These are phyloP conservation scores for Hypoxylon sp. DNA, from an alignment of 2,329 filamentous ascomycete species.

Conservation along the genomic window DNA sequence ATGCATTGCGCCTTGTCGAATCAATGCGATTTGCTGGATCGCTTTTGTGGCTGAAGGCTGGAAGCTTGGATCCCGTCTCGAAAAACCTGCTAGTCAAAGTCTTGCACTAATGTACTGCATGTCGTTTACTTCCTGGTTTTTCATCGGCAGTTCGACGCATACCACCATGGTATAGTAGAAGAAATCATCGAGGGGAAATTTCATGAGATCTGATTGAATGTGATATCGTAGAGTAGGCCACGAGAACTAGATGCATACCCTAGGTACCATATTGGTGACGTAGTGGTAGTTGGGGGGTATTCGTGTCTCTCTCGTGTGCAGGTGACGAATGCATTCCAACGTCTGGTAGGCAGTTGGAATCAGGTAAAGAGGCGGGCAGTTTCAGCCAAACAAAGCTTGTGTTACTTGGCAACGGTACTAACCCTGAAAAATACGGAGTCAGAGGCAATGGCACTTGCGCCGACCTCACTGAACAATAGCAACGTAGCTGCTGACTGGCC, in stretches of 20 bases:
- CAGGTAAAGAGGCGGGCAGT: conserved; percentile 14
- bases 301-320: conserved; percentile 18
- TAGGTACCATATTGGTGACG: conserved; percentile 36
- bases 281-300: conserved; percentile 26
- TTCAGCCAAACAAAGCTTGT: conserved; percentile 18
- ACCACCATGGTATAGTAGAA: neutral
- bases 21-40: conserved; percentile 36
- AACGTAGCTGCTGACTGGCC: conserved; percentile 37
- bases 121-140: conserved; percentile 1
- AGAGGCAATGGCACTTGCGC: neutral
- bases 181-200: neutral
- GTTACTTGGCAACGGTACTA: conserved; percentile 13
- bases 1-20: conserved; percentile 38
- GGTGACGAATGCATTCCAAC: conserved; percentile 18
- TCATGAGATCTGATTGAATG: conserved; percentile 7
- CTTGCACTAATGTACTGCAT: conserved; percentile 4
- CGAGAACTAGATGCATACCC: conserved; percentile 26
- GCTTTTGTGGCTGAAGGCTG: conserved; percentile 36
- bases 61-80: conserved; percentile 26
- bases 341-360: conserved; percentile 8
- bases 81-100: conserved; percentile 25
- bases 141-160: neutral
- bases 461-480: conserved; percentile 12
- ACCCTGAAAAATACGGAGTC: conserved; percentile 1
- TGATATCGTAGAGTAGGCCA: conserved; percentile 19